Evolutionary conservation across 306 rosid species (phyloP).

Genomic region (Prunus dulcis): DNA sequence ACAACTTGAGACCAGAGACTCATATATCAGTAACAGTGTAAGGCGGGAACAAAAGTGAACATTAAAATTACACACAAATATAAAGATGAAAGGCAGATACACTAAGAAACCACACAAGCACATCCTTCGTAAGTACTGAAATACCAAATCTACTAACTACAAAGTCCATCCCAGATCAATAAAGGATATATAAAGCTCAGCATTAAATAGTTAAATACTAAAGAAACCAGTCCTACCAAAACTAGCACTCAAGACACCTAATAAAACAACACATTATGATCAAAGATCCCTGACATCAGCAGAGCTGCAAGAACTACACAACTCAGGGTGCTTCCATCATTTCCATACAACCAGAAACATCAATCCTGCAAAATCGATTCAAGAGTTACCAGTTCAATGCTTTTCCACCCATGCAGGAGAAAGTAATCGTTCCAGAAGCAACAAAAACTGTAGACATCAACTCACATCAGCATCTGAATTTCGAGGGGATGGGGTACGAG

Average conservation of each 20-base stretch:
- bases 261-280: constrained; percentile 38
- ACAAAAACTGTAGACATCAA: constrained; percentile 6
- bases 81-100: background rate
- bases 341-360: constrained; percentile 13
- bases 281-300: constrained; percentile 33
- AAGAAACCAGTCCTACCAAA: constrained; percentile 59
- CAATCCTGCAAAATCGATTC: constrained; percentile 37
- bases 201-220: constrained; percentile 35
- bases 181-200: constrained; percentile 34
- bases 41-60: constrained; percentile 5
- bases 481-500: constrained; percentile 56
- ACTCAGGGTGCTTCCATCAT: constrained; percentile 20
- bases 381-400: background rate
- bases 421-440: background rate
- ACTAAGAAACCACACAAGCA: constrained; percentile 14
- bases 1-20: constrained; percentile 15
- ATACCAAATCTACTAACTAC: constrained; percentile 33
- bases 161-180: constrained; percentile 25
- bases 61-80: background rate
- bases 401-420: background rate
- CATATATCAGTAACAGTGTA: constrained; percentile 12
- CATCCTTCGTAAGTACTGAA: constrained; percentile 11
- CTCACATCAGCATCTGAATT: constrained; percentile 68
- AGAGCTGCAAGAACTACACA: constrained; percentile 38
- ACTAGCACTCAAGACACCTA: constrained; percentile 46